Evolutionary conservation across 2,329 filamentous ascomycete genomes (phyloP).

Genomic region (Colletotrichum paranaense): DNA sequence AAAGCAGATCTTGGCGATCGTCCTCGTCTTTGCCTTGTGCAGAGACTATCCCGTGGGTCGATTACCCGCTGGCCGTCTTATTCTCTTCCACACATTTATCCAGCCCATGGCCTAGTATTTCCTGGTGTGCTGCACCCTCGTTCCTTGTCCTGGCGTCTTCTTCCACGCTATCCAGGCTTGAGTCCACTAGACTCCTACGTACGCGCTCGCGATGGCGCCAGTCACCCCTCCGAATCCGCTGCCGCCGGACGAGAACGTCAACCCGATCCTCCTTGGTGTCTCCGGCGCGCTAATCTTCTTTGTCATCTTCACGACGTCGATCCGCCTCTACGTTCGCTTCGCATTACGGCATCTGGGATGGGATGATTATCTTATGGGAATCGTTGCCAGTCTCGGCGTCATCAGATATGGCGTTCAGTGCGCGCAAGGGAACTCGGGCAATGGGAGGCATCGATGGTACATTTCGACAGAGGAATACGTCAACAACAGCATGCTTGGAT

Average conservation of each 20-base stretch:
- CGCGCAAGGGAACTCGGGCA: constrained; percentile 47
- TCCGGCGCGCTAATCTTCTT: constrained; percentile 47
- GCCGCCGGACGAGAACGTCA: constrained; percentile 49
- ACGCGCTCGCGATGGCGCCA: constrained; percentile 14
- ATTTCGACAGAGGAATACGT: constrained; percentile 45
- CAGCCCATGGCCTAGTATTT: constrained; percentile 8
- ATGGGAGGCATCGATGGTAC: constrained; percentile 51
- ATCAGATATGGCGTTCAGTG: constrained; percentile 47
- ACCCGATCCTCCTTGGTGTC: constrained; percentile 45
- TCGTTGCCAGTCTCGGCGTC: constrained; percentile 44
- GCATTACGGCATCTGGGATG: constrained; percentile 44
- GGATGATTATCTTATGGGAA: constrained; percentile 52
- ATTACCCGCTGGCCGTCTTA: neutral
- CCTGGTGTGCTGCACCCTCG: neutral
- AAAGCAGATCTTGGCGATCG: constrained; percentile 30
- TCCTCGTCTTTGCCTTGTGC: constrained; percentile 12
- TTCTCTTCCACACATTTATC: constrained; percentile 17
- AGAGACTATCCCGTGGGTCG: constrained; percentile 13
- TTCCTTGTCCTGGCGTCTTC: neutral
- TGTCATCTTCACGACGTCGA: constrained; percentile 44
- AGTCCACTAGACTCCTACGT: neutral
- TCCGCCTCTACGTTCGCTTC: constrained; percentile 46
- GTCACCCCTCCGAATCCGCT: constrained; percentile 46
- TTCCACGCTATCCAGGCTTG: neutral
- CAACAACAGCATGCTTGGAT: constrained; percentile 50